Evolutionary conservation across 2,329 filamentous ascomycete genomes (phyloP).

Genomic region (Xenoacremonium recifei): DNA sequence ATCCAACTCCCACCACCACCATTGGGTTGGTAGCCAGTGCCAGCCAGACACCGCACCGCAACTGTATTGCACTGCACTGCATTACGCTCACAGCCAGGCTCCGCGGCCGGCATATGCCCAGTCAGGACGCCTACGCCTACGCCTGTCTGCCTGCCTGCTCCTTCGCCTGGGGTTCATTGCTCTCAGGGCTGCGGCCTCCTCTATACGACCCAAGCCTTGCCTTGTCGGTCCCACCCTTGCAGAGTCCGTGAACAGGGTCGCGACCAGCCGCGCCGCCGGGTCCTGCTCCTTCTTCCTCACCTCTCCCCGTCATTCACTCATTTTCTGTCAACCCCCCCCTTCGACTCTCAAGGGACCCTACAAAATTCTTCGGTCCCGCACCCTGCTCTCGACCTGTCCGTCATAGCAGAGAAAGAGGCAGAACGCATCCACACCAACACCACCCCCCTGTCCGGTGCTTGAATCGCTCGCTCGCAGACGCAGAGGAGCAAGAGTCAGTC

Average conservation of each 20-base stretch:
- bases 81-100: too few species aligned
- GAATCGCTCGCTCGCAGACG: too few species aligned
- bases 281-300: constrained; percentile 24
- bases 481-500: constrained; percentile 28
- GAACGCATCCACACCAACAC: constrained; percentile 11
- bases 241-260: constrained; percentile 1
- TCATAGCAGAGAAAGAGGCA: constrained; percentile 23
- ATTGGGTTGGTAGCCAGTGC: constrained; percentile 14
- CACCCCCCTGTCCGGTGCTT: constrained; percentile 15
- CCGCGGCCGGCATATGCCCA: background rate
- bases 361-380: constrained; percentile 33
- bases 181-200: constrained; percentile 3
- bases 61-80: too few species aligned
- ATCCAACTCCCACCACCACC: constrained; percentile 26
- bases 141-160: background rate
- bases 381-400: constrained; percentile 19
- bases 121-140: background rate
- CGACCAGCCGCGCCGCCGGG: constrained; percentile 17
- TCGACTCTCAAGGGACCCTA: constrained; percentile 25
- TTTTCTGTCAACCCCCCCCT: too few species aligned
- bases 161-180: background rate
- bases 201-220: constrained; percentile 15
- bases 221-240: constrained; percentile 20
- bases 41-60: background rate
- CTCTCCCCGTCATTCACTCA: constrained; percentile 29